Evolutionary conservation across 257 asterid genomes (phyloP), one percentile per base, ranked within the genome.

Genomic region (Solanum chiquidenum): DNA sequence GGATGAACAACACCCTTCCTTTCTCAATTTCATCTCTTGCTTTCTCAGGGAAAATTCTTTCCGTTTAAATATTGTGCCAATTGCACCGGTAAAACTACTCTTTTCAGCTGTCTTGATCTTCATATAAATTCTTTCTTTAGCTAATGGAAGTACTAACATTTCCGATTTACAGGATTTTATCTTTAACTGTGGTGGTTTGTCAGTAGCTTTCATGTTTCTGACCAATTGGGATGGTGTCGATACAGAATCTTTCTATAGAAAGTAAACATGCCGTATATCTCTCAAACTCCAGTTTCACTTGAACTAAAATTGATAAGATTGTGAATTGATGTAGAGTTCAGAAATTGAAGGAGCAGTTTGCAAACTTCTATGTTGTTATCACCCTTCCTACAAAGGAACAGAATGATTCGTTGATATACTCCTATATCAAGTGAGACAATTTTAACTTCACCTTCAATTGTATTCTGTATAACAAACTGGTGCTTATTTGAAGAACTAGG

Each of bases 181-280:
- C 90, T 96, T 96, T 60, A 97, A 94, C 90, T 95, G 98, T 86
- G 98, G 99, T 35, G 99, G 98, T 64, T 85, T 94, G 44, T 97
- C 99, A 0, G 90, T 96, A 49, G 99, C 99, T 83, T 96, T 97
- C 91, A 66, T 97, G 84, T 97, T 95, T 90, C 90, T 86, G 44
- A 94, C 96, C 55, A 92, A 86, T 85, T 97, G 98, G 99, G 93
- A 91, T 89, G 90, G 86, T 34, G 89, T 83, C 90, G 66, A 85
- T 60, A 72, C 86, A 31, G 68, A 87, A 55, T 84, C 95, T 40
- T 60, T 92, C 88, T 97, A 94, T 91, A 90, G 90, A 91, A 94
- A 92, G 99, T 96, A 83, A 90, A 73, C 62, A 42, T 40, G 71
- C 9, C 5, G 12, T 49, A 20, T 82, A 49, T 82, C 46, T 49